Conservation (phyloP, 495 filamentous ascomycete genomes). For the Umbilicaria muhlenbergii region DNA sequence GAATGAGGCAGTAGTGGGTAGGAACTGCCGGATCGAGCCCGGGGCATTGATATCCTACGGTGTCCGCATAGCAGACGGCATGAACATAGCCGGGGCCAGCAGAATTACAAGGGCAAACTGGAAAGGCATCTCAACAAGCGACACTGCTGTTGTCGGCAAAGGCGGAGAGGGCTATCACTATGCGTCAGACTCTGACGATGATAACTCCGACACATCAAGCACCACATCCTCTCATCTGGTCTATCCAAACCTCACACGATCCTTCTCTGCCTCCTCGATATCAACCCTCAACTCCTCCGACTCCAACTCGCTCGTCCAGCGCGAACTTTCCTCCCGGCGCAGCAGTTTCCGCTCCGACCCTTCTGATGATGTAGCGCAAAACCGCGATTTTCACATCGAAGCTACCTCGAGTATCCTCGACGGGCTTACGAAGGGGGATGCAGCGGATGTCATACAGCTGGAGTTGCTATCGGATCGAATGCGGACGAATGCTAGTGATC, state of each 20-base stretch:
- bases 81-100: constrained; percentile 32
- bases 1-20: constrained; percentile 51
- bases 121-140: constrained; percentile 29
- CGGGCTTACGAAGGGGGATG: constrained; percentile 53
- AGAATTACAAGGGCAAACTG: constrained; percentile 40
- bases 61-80: constrained; percentile 50
- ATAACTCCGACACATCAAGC: constrained; percentile 32
- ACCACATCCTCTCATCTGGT: constrained; percentile 38
- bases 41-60: constrained; percentile 71
- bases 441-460: constrained; percentile 72
- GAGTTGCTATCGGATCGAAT: constrained; percentile 85
- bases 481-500: constrained; percentile 73
- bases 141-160: constrained; percentile 30
- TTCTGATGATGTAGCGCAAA: constrained; percentile 44
- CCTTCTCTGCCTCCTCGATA: constrained; percentile 62
- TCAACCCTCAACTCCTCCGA: constrained; percentile 49
- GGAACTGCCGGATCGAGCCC: constrained; percentile 44
- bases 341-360: constrained; percentile 36
- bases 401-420: constrained; percentile 74
- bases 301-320: constrained; percentile 15
- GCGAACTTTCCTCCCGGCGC: constrained; percentile 24
- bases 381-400: constrained; percentile 67
- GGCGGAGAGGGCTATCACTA: constrained; percentile 33
- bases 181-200: constrained; percentile 31
- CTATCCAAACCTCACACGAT: constrained; percentile 51